Base-by-base conservation (phyloP, 2,329 filamentous ascomycete species). In the Colletotrichum tropicale region DNA sequence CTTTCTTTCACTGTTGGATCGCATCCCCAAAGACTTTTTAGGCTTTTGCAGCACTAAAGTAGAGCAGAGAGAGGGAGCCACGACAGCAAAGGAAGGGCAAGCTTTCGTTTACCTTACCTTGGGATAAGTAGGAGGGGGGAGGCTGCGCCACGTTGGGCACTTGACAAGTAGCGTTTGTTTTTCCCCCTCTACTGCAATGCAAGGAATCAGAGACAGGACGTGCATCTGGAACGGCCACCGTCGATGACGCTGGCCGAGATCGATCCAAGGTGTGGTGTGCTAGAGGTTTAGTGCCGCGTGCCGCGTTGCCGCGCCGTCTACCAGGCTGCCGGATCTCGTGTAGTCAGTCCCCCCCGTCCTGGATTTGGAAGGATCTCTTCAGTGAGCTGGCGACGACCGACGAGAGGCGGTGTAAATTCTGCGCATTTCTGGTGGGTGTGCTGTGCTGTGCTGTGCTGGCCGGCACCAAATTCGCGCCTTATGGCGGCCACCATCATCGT, bases 281-380 rank as follows among this genome's bases (percentile, higher is more conserved):
- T 62, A 26, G 28, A 32, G 16, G 7, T n/a, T 34, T 61, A 32
- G 58, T 62, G 30, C 58, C 58, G 26, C 26, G 38, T 32, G 24
- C 8, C 43, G 28, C 48, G 13, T 12, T 15, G 9, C 34, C 15
- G 28, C 32, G 30, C 61, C 36, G 21, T 36, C 26, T 34, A 34
- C 58, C 66, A 58, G n/a, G 58, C 71, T 74, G 71, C 66, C 66
- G 66, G 66, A 70, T 64, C 58, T 70, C 5, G 66, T n/a, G 30
- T 73, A 58, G 30, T 60, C 43, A 21, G 43, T 12, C n/a, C 43
- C n/a, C 21, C 16, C 13, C 55, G 3, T 10, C 9, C 3, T 48
- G 18, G 18, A 6, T n/a, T 48, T 30, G 24, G 26, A 58, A 30
- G 55, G 21, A 30, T 58, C 24, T 30, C 55, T 58, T 58, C 24